phyloP scores from a whole-genome alignment of 2,329 filamentous ascomycete species.

The Cladosporium sp. region DNA sequence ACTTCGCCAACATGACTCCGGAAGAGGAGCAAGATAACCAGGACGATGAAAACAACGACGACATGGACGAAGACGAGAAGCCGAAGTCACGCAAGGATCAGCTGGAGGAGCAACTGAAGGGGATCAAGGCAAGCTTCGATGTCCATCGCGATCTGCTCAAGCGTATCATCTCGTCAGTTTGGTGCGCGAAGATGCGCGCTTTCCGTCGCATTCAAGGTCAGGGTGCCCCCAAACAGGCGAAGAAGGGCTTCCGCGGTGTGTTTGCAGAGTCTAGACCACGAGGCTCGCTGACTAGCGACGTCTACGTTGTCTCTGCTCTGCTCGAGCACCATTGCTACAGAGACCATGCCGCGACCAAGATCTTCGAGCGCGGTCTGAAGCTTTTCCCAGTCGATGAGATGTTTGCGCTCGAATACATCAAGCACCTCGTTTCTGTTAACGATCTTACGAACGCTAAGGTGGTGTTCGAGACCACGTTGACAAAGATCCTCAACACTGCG shows the following conservation, averaged over 20 bases:
- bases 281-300: conserved; percentile 87
- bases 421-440: conserved; percentile 87
- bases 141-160: conserved; percentile 75
- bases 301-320: conserved; percentile 89
- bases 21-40: conserved; percentile 43
- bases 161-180: conserved; percentile 84
- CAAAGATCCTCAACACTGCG: conserved; percentile 64
- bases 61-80: conserved; percentile 55
- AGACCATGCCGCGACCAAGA: conserved; percentile 86
- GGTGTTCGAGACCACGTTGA: conserved; percentile 92
- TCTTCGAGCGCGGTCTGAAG: conserved; percentile 91
- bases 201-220: conserved; percentile 92
- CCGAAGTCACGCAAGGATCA: conserved; percentile 53
- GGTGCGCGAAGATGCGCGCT: conserved; percentile 91
- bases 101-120: conserved; percentile 56
- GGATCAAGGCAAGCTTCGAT: conserved; percentile 65
- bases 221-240: conserved; percentile 56
- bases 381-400: conserved; percentile 91
- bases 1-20: conserved; percentile 49
- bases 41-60: conserved; percentile 50
- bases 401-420: conserved; percentile 94
- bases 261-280: conserved; percentile 86
- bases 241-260: conserved; percentile 76
- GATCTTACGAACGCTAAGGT: conserved; percentile 89
- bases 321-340: conserved; percentile 97